Conservation (phyloP, 306 rosid genomes). For the Fagus sylvatica region DNA sequence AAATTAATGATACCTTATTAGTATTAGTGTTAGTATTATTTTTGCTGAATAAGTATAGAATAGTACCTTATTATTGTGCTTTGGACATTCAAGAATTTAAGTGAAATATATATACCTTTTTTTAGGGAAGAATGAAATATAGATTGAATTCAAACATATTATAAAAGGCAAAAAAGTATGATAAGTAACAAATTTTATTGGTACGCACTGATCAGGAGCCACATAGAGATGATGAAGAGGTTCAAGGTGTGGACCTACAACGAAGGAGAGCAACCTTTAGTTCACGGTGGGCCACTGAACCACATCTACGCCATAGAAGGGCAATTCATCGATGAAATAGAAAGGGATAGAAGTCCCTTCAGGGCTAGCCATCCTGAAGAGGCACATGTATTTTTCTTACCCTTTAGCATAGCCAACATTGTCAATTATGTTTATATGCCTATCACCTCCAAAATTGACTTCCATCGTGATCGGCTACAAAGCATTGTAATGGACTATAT, state of each 20-base stretch:
- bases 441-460: constrained; percentile 36
- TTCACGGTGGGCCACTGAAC: constrained; percentile 47
- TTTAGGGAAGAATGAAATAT: no score
- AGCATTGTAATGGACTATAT: constrained; percentile 45
- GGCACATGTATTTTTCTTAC: constrained; percentile 50
- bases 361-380: constrained; percentile 50
- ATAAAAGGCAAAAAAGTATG: not conserved
- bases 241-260: constrained; percentile 57
- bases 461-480: constrained; percentile 43
- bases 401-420: constrained; percentile 45
- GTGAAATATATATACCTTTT: no score
- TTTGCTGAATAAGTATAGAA: no score
- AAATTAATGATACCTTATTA: not conserved
- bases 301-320: constrained; percentile 58
- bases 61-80: not conserved
- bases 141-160: no score
- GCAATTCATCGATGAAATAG: constrained; percentile 55
- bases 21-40: no score
- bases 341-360: constrained; percentile 36
- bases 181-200: not conserved
- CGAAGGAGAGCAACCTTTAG: constrained; percentile 54
- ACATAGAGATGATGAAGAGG: constrained; percentile 54
- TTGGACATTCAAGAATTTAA: no score
- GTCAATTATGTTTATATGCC: constrained; percentile 42
- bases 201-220: constrained; percentile 38